These are phyloP conservation scores for Candida ulmi DNA, from an alignment of 805 yeast genomes.

Conservation along the genomic window DNA sequence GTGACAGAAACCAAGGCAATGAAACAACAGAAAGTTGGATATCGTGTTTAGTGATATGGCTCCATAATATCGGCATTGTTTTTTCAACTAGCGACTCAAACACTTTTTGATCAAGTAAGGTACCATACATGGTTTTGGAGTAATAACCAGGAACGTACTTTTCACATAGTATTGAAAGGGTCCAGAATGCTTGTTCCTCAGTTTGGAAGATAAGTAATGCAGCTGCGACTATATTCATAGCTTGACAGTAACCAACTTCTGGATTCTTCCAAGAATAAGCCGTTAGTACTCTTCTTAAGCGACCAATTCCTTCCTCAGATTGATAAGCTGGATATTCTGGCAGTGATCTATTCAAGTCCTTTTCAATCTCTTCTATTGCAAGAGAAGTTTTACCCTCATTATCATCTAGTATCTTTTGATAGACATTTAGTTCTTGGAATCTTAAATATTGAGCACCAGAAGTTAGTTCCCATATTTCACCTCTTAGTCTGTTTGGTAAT, in stretches of 20 bases:
- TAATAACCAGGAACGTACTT: constrained; percentile 90
- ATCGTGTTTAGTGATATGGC: constrained; percentile 70
- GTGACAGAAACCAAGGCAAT: constrained; percentile 91
- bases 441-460: constrained; percentile 81
- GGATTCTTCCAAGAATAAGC: constrained; percentile 98
- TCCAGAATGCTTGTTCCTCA: constrained; percentile 98
- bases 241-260: constrained; percentile 97
- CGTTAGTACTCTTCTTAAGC: constrained; percentile 81
- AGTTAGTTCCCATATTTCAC: constrained; percentile 93
- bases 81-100: constrained; percentile 86
- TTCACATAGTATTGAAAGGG: constrained; percentile 75
- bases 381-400: constrained; percentile 62
- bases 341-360: constrained; percentile 87
- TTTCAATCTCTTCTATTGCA: constrained; percentile 95
- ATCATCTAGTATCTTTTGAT: constrained; percentile 50
- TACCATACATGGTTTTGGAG: constrained; percentile 96
- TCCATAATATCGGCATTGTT: constrained; percentile 85
- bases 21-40: constrained; percentile 92
- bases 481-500: constrained; percentile 88
- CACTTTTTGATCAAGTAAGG: constrained; percentile 87
- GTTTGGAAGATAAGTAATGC: constrained; percentile 78
- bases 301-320: constrained; percentile 72
- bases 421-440: constrained; percentile 54
- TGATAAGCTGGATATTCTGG: constrained; percentile 98
- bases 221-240: constrained; percentile 92